Percentiles rank a stretch among this genome's conserved stretches.
These are phyloP conservation scores for Elaeis oleifera DNA, from an alignment of 202 grass and related monocot genomes.

Conservation along the genomic window DNA sequence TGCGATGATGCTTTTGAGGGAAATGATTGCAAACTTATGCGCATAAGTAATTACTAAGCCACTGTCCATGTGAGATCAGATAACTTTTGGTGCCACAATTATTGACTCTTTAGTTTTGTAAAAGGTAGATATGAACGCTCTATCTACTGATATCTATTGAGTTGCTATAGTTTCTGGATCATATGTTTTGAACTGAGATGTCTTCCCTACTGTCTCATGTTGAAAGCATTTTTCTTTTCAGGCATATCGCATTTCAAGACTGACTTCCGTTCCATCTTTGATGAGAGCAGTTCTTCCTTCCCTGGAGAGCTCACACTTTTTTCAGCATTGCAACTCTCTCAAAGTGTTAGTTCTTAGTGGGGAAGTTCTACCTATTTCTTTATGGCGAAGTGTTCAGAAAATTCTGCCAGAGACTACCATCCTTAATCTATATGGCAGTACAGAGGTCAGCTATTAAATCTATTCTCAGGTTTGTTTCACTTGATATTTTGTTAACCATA, in stretches of 20 bases:
- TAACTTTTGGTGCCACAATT: too few relatives aligned
- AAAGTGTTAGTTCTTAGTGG: slow-evolving; percentile 80
- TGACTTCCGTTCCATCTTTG: slow-evolving; percentile 72
- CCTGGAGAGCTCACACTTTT: slow-evolving; percentile 28
- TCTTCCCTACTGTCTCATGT: neutral
- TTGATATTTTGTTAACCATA: slow-evolving; percentile 9
- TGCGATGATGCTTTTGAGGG: too few relatives aligned
- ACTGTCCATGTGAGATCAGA: too few relatives aligned
- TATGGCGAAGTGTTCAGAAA: slow-evolving; percentile 53
- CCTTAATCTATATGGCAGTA: slow-evolving; percentile 84
- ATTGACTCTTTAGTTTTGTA: too few relatives aligned
- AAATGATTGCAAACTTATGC: too few relatives aligned
- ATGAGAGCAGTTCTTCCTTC: slow-evolving; percentile 50
- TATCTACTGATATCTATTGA: too few relatives aligned
- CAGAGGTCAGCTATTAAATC: slow-evolving; percentile 57
- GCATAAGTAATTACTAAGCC: too few relatives aligned
- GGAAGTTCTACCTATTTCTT: slow-evolving; percentile 49
- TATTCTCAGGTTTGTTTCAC: slow-evolving; percentile 22
- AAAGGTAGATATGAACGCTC: too few relatives aligned
- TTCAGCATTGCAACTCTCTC: slow-evolving; percentile 39
- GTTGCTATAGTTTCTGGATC: too few relatives aligned
- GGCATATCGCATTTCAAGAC: slow-evolving; percentile 65
- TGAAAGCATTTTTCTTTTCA: slow-evolving; percentile 13
- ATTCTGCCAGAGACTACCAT: slow-evolving; percentile 60
- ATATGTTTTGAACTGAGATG: too few relatives aligned